These are phyloP conservation scores for Acanthamoeba rhysodes DNA, from an alignment of 208 protist genomes.

Conservation along the genomic window DNA sequence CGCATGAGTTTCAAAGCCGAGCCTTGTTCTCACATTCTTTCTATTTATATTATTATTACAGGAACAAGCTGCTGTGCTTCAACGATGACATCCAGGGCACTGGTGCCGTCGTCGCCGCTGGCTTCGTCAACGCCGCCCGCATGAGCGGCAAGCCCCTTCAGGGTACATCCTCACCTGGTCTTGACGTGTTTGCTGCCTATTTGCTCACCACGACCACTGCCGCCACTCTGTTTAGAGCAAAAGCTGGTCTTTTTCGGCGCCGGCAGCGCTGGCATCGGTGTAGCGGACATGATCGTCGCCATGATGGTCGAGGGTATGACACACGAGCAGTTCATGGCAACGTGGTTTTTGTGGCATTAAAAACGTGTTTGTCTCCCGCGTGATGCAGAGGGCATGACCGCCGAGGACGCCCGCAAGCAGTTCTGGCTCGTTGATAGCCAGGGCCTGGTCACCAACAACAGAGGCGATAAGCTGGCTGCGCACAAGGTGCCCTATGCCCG, in stretches of 20 bases:
- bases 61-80: slow-evolving; percentile 95
- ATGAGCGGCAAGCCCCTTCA: slow-evolving; percentile 55
- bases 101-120: slow-evolving; percentile 94
- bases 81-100: slow-evolving; percentile 98
- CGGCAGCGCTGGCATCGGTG: slow-evolving; percentile 78
- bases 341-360: too few species aligned
- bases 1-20: too few species aligned
- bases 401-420: slow-evolving; percentile 92
- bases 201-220: not conserved
- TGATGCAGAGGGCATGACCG: slow-evolving; percentile 85
- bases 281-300: slow-evolving; percentile 95
- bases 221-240: slow-evolving; percentile 78
- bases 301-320: slow-evolving; percentile 87
- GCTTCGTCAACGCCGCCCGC: slow-evolving; percentile 84
- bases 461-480: slow-evolving; percentile 90
- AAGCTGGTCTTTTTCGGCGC: slow-evolving; percentile 91
- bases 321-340: slow-evolving; percentile 72
- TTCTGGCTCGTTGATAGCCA: slow-evolving; percentile 90
- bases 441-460: slow-evolving; percentile 19
- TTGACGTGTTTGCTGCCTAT: not conserved
- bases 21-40: not conserved
- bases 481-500: slow-evolving; percentile 95
- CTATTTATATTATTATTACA: not conserved
- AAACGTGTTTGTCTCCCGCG: slow-evolving; percentile 76
- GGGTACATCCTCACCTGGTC: not conserved